Percentiles rank a stretch among this genome's conserved stretches.
phyloP scores from a whole-genome alignment of 345 rosid species.

The Eucalyptus curtisii region DNA sequence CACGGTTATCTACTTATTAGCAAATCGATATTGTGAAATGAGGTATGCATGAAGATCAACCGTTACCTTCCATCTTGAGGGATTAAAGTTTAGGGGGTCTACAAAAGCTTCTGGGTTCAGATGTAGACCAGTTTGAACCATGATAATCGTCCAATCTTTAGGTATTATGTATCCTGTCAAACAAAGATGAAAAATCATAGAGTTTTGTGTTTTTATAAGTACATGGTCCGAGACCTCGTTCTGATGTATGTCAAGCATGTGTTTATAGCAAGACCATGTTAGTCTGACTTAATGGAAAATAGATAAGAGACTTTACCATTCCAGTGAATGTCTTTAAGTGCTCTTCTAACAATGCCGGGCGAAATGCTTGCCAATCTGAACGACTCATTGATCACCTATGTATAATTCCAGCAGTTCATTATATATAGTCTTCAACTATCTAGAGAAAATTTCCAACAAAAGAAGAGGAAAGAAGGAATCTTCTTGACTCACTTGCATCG shows the following conservation, averaged over 20 bases:
- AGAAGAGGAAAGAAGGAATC: not conserved
- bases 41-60: not conserved
- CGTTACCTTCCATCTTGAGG: conserved; percentile 33
- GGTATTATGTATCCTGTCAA: conserved; percentile 26
- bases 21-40: not conserved
- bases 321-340: conserved; percentile 5
- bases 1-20: not conserved
- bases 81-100: conserved; percentile 28
- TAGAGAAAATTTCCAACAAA: not conserved
- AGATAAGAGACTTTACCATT: not conserved
- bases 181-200: not conserved
- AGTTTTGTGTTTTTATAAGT: not conserved
- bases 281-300: not conserved
- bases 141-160: conserved; percentile 25
- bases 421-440: not conserved
- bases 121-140: conserved; percentile 13
- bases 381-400: conserved; percentile 35
- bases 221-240: not conserved
- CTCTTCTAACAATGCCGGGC: conserved; percentile 23
- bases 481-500: not conserved
- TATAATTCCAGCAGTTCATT: not conserved
- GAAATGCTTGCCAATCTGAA: conserved; percentile 22
- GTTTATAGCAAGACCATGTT: not conserved
- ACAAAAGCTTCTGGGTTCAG: conserved; percentile 8
- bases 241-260: not conserved